A percentile compares a stretch with the other conserved stretches of the same genome.
phyloP scores from a whole-genome alignment of 495 filamentous ascomycete species.

The Cladorrhinum samala region DNA sequence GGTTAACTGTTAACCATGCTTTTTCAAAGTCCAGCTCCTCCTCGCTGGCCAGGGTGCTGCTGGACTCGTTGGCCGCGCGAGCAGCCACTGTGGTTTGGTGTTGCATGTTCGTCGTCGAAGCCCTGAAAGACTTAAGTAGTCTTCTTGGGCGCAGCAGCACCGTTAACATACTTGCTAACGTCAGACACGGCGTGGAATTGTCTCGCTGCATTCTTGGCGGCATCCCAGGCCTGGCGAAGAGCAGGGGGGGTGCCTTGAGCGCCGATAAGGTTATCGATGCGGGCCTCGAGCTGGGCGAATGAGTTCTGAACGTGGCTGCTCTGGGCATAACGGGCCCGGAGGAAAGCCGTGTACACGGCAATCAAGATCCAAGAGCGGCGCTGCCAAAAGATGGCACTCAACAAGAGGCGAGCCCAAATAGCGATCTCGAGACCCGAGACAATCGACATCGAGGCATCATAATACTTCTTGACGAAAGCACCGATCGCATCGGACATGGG shows the following conservation, averaged over 20 bases:
- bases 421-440: constrained; percentile 70
- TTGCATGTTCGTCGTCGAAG: neutral
- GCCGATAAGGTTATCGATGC: constrained; percentile 72
- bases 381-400: constrained; percentile 75
- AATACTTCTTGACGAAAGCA: constrained; percentile 94
- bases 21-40: too few relatives aligned
- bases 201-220: constrained; percentile 63
- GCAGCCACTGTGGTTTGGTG: constrained; percentile 8
- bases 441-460: constrained; percentile 80
- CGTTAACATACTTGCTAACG: constrained; percentile 58
- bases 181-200: constrained; percentile 78
- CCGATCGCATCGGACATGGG: constrained; percentile 75
- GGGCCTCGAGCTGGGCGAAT: constrained; percentile 62
- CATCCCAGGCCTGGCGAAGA: constrained; percentile 76
- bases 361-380: constrained; percentile 87
- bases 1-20: too few relatives aligned
- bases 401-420: constrained; percentile 75
- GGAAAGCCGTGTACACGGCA: constrained; percentile 80
- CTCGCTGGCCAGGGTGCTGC: too few relatives aligned
- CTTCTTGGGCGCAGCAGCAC: constrained; percentile 49
- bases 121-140: constrained; percentile 26
- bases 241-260: constrained; percentile 82
- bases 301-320: constrained; percentile 84
- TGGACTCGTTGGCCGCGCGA: too few relatives aligned
- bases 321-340: constrained; percentile 84